Conservation (phyloP, 2,329 filamentous ascomycete genomes). For the Epichloe gansuensis region DNA sequence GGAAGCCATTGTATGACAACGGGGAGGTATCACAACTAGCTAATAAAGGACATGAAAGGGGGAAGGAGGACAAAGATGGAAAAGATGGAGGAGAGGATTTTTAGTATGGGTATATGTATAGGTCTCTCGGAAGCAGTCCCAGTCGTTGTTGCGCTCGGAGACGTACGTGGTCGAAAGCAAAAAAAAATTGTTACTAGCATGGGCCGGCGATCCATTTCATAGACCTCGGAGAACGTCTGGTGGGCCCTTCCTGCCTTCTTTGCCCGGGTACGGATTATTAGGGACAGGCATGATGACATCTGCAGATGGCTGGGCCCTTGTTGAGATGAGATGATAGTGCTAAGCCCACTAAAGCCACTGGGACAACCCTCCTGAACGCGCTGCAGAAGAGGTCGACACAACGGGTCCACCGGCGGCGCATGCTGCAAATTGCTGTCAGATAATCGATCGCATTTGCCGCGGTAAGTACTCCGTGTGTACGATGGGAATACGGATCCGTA, state of each 20-base stretch:
- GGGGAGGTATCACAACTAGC: slow-evolving; percentile 6
- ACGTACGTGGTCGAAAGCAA: not conserved
- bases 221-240: slow-evolving; percentile 2
- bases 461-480: too few relatives aligned
- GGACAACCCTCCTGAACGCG: not conserved
- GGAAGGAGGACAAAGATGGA: slow-evolving; percentile 18
- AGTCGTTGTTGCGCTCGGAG: not conserved
- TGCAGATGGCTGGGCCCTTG: too few relatives aligned
- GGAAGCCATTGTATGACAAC: slow-evolving; percentile 57
- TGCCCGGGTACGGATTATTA: not conserved
- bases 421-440: too few relatives aligned
- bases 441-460: too few relatives aligned
- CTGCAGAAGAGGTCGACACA: too few relatives aligned
- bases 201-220: slow-evolving; percentile 5
- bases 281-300: not conserved
- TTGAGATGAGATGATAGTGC: not conserved
- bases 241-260: slow-evolving; percentile 1
- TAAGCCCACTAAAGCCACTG: not conserved
- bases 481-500: too few relatives aligned
- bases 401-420: too few relatives aligned
- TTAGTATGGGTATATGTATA: slow-evolving; percentile 14
- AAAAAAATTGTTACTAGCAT: slow-evolving; percentile 3
- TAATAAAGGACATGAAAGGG: not conserved
- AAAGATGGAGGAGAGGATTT: slow-evolving; percentile 20
- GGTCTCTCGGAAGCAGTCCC: slow-evolving; percentile 1